Conservation (phyloP, 495 filamentous ascomycete genomes). For the Annulohypoxylon nitens region DNA sequence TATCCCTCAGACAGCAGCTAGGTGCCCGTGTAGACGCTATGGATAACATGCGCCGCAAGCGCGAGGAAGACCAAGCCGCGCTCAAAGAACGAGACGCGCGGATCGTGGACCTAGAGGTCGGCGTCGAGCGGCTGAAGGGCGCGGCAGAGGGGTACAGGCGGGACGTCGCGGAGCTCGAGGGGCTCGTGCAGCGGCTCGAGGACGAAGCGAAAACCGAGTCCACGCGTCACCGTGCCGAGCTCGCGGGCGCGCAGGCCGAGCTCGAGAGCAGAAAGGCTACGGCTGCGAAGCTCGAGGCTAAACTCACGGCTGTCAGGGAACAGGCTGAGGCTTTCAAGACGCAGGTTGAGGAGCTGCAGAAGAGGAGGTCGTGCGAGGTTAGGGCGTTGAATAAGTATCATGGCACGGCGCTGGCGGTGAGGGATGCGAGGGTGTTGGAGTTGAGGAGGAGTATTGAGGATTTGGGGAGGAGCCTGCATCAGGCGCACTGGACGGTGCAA, state of each 20-base stretch:
- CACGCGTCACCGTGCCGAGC: constrained; percentile 46
- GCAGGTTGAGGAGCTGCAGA: constrained; percentile 59
- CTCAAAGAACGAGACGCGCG: constrained; percentile 57
- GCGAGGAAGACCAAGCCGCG: constrained; percentile 34
- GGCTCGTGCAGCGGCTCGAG: constrained; percentile 71
- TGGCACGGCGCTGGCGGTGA: constrained; percentile 56
- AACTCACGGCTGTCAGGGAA: constrained; percentile 43
- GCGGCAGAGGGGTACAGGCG: constrained; percentile 73
- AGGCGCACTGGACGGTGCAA: constrained; percentile 55
- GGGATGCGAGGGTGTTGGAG: constrained; percentile 59
- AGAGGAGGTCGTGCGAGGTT: constrained; percentile 58
- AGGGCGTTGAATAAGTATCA: constrained; percentile 51
- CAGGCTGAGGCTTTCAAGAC: constrained; percentile 52
- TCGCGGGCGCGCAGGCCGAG: constrained; percentile 53
- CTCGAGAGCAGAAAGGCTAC: constrained; percentile 55
- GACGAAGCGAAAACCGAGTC: constrained; percentile 58
- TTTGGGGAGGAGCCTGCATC: constrained; percentile 52
- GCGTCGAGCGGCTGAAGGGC: constrained; percentile 69
- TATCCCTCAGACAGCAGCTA: constrained; percentile 63
- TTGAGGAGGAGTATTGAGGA: constrained; percentile 56
- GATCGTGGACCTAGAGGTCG: constrained; percentile 68
- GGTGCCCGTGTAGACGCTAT: constrained; percentile 57
- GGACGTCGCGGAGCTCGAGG: constrained; percentile 74
- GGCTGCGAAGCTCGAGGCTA: constrained; percentile 54
- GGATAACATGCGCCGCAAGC: constrained; percentile 61